A percentile compares a stretch with the other conserved stretches of the same genome.
Evolutionary conservation across 129 eudicot genomes (phyloP).

Genomic region (Helichrysum umbraculigerum): DNA sequence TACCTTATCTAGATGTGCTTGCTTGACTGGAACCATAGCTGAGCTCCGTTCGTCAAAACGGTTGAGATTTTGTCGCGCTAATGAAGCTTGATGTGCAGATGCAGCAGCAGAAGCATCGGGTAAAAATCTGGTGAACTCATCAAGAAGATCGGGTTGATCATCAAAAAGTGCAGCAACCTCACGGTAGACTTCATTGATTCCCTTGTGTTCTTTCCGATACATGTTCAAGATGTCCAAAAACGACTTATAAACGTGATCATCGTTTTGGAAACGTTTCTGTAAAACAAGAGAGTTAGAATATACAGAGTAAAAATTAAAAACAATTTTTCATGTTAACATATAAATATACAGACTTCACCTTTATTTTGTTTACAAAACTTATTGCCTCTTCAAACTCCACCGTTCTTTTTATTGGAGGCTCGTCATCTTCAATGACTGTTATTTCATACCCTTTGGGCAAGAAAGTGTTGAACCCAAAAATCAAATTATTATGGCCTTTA

Average conservation of each 20-base stretch:
- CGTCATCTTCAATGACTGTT: slow-evolving; percentile 77
- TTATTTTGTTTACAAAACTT: slow-evolving; percentile 94
- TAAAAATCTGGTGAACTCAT: slow-evolving; percentile 55
- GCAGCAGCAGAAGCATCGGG: slow-evolving; percentile 53
- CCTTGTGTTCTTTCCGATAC: slow-evolving; percentile 88
- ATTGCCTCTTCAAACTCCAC: slow-evolving; percentile 97
- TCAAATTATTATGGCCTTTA: slow-evolving; percentile 81
- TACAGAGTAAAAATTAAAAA: background rate
- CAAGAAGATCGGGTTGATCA: slow-evolving; percentile 67
- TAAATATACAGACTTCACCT: slow-evolving; percentile 43
- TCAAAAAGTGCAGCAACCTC: slow-evolving; percentile 54
- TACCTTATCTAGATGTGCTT: slow-evolving; percentile 67
- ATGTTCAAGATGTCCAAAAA: slow-evolving; percentile 87
- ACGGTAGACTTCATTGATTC: slow-evolving; percentile 75
- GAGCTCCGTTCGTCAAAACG: slow-evolving; percentile 35
- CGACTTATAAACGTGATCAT: slow-evolving; percentile 82
- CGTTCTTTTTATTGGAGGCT: slow-evolving; percentile 67
- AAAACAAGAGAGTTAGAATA: slow-evolving; percentile 20
- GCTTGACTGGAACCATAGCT: slow-evolving; percentile 49
- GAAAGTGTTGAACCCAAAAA: slow-evolving; percentile 87
- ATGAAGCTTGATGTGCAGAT: slow-evolving; percentile 40
- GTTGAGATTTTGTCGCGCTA: slow-evolving; percentile 19
- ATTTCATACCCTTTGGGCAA: slow-evolving; percentile 96
- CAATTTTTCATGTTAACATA: background rate
- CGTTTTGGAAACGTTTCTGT: slow-evolving; percentile 84